phyloP scores from a whole-genome alignment of 1,139 yeast species.

The Geotrichum histeridarum region DNA sequence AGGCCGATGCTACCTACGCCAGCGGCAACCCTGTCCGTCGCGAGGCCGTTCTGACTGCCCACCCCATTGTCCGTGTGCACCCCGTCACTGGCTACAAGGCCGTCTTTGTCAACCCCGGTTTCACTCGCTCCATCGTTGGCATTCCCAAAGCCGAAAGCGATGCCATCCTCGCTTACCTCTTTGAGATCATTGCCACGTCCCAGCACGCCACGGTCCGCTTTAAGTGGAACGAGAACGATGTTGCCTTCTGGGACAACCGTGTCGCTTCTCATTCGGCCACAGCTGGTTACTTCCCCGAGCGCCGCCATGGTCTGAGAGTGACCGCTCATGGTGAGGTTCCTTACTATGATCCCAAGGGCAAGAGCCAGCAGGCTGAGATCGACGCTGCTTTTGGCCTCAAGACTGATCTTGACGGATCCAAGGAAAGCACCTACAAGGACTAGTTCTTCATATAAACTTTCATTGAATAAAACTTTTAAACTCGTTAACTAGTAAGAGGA shows the following conservation, averaged over 20 bases:
- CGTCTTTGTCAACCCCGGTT: constrained; percentile 55
- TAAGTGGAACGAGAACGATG: constrained; percentile 54
- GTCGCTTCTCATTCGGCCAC: constrained; percentile 57
- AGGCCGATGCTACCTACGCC: constrained; percentile 51
- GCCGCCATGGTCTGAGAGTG: constrained; percentile 64
- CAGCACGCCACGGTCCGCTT: constrained; percentile 55
- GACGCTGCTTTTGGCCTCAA: constrained; percentile 27
- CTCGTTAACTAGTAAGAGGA: too few relatives aligned
- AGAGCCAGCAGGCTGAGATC: constrained; percentile 29
- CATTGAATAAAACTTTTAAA: background rate
- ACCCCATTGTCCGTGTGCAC: constrained; percentile 64
- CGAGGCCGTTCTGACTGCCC: constrained; percentile 53
- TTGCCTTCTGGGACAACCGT: constrained; percentile 73
- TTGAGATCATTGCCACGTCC: constrained; percentile 48
- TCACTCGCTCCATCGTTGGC: constrained; percentile 58
- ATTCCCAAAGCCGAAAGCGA: constrained; percentile 62
- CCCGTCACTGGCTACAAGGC: constrained; percentile 63
- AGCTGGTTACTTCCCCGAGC: constrained; percentile 39
- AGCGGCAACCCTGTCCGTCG: constrained; percentile 63
- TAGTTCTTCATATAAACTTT: constrained; percentile 12
- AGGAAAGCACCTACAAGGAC: constrained; percentile 32
- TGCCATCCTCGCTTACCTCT: constrained; percentile 50
- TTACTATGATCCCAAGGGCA: constrained; percentile 28
- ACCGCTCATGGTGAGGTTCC: constrained; percentile 56
- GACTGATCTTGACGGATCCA: constrained; percentile 29